Conservation (phyloP, 257 asterid genomes). For the Euphrasia confusa region DNA sequence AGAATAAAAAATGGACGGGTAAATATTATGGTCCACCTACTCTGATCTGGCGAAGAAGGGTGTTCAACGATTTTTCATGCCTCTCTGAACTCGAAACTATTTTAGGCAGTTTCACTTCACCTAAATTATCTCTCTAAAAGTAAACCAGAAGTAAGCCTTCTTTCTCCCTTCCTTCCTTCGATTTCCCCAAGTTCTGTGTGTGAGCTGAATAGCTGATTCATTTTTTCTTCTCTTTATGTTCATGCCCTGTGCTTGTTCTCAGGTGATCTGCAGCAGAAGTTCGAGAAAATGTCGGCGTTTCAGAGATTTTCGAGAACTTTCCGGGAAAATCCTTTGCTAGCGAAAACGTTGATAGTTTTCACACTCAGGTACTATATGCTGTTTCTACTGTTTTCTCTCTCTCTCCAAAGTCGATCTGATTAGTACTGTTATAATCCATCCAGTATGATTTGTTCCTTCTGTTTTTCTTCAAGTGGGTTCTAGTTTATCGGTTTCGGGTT, state of each 20-base stretch:
- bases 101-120: not conserved
- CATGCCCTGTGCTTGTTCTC: conserved; percentile 1
- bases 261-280: conserved; percentile 30
- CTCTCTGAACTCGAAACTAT: conserved; percentile 9
- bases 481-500: conserved; percentile 9
- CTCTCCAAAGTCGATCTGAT: conserved; percentile 1
- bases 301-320: conserved; percentile 51
- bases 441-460: not conserved
- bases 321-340: conserved; percentile 52
- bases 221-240: not conserved
- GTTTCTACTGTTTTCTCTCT: not conserved
- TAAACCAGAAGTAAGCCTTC: conserved; percentile 6
- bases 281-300: conserved; percentile 41
- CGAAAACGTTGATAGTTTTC: conserved; percentile 54
- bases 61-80: not conserved
- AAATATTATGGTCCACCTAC: too few relatives aligned
- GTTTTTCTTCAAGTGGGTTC: conserved; percentile 9
- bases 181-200: not conserved
- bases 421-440: not conserved
- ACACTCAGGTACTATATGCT: conserved; percentile 47
- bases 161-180: not conserved
- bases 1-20: too few relatives aligned
- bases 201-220: not conserved
- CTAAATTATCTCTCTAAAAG: conserved; percentile 22
- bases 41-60: too few relatives aligned